Base-by-base conservation (phyloP, 2,329 filamentous ascomycete species). In the Purpureocillium takamizusanense region DNA sequence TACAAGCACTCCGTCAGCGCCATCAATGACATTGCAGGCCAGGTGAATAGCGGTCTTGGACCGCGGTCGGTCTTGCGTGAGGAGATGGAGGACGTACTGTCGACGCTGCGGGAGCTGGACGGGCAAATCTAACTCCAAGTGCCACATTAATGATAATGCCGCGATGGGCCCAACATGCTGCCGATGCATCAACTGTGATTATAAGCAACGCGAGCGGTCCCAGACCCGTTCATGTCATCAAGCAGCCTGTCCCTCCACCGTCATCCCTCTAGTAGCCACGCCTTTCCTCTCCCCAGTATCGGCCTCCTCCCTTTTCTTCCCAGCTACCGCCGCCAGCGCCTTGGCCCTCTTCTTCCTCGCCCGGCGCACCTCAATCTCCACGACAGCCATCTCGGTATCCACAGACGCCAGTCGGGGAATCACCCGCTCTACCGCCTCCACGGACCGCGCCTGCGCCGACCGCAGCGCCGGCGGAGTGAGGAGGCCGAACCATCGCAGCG, bases 281-380 rank as follows among this genome's bases (percentile, higher is more conserved):
- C 4, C 10, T 2, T 10, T 28, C 4, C 25, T 11, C 35, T 32
- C 32, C 16, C 13, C 35, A n/a, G 31, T 21, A 14, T 21, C 31
- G 23, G 13, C 21, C 21, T 33, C 41, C 27, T 51, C 50, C 37
- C 50, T 50, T 46, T 56, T 13, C 28, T 14, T 30, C n/a, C n/a
- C 28, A 6, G 28, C n/a, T n/a, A n/a, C 63, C 15, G 52, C 51
- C 11, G 46, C 57, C 43, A 63, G 62, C 1, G 61, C 63, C 54
- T 74, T 76, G 18, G 66, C 65, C 28, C 71, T 61, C 58, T 56
- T 69, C 61, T 79, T 78, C 41, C 69, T 62, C 28, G 71, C 73
- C 41, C 81, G 65, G 29, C 81, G 69, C 38, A 90, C 78, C 47
- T 83, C 74, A 37, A 81, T 76, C 62, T 88, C 83, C 5, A 85